A percentile compares a stretch with the other conserved stretches of the same genome.
These are phyloP conservation scores for Exophiala viscosa DNA, from an alignment of 2,329 filamentous ascomycete species.

Conservation along the genomic window DNA sequence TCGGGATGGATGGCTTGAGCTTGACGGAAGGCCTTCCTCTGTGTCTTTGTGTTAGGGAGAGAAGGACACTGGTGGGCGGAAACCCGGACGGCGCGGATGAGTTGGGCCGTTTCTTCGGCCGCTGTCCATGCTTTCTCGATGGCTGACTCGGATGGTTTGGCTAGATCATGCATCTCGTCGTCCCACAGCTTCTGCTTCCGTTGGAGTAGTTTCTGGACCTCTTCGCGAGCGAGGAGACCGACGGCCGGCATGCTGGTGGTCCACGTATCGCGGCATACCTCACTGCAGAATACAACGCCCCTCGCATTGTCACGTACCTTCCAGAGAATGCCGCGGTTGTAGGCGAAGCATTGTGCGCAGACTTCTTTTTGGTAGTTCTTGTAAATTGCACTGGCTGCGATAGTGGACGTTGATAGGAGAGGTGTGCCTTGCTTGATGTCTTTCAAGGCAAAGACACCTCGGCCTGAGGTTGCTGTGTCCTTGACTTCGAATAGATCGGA, in stretches of 20 bases:
- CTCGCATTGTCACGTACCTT: constrained; percentile 9
- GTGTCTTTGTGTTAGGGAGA: background rate
- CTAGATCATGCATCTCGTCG: background rate
- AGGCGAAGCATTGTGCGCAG: constrained; percentile 19
- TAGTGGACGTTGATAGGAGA: constrained; percentile 5
- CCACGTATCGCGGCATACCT: constrained; percentile 10
- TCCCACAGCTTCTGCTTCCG: background rate
- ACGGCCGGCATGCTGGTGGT: background rate
- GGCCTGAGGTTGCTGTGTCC: background rate
- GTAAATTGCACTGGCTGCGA: constrained; percentile 9
- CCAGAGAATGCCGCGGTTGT: constrained; percentile 19
- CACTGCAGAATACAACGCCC: constrained; percentile 14
- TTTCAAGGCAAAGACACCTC: constrained; percentile 7
- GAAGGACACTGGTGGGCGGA: background rate
- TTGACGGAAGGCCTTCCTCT: background rate
- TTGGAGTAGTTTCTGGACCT: constrained; percentile 5
- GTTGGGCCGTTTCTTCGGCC: background rate
- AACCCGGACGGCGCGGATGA: background rate
- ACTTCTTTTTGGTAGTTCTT: constrained; percentile 17
- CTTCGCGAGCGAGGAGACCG: constrained; percentile 1
- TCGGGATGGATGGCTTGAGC: background rate
- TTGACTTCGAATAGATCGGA: background rate
- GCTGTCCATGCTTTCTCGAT: background rate
- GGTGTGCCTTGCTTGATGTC: background rate
- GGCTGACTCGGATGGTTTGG: background rate